Evolutionary conservation across 139 green algal genomes (phyloP), one percentile per base, ranked within the genome.

Genomic region (Haematococcus lacustris): DNA sequence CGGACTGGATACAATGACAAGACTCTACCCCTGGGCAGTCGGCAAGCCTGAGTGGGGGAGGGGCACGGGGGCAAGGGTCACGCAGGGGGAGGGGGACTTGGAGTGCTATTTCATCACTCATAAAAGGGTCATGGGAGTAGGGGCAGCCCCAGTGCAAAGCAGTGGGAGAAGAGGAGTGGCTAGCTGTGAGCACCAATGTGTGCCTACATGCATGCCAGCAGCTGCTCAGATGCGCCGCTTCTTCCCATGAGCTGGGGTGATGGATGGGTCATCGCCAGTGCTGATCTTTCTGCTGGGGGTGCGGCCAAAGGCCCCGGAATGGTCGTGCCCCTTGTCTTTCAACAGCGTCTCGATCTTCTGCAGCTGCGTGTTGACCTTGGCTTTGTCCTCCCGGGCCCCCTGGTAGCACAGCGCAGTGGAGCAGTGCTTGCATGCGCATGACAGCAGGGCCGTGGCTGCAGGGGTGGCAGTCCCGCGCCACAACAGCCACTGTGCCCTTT

Each of bases 311-410:
- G 83, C 86, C 0, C 17, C 66, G n/a, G 69, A 68, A 53, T 85
- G 76, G 7, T 88, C 85, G 43, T 82, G 81, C 1, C 88, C 89
- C 73, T 92, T 90, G 23, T 86, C 80, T 13, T 85, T 69, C 9
- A 94, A 79, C 1, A 94, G 38, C 28, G 74, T 65, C 69, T 93
- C 69, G 61, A 94, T 94, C 76, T 89, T 84, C 13, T 79, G 63
- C 43, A 94, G 68, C 78, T 94, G 79, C 5, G 78, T 83, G 41
- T 88, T 76, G 61, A 94, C 71, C 82, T 94, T 94, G 39, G 85
- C 60, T 17, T 89, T 80, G 40, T 77, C 62, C 60, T 74, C 57
- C 51, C 50, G 39, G 64, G 65, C 21, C n/a, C n/a, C n/a, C n/a
- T n/a, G n/a, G n/a, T n/a, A n/a, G n/a, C n/a, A n/a, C n/a, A n/a